phyloP scores from a whole-genome alignment of 805 yeast genomes.

The Hanseniaspora occidentalis region DNA sequence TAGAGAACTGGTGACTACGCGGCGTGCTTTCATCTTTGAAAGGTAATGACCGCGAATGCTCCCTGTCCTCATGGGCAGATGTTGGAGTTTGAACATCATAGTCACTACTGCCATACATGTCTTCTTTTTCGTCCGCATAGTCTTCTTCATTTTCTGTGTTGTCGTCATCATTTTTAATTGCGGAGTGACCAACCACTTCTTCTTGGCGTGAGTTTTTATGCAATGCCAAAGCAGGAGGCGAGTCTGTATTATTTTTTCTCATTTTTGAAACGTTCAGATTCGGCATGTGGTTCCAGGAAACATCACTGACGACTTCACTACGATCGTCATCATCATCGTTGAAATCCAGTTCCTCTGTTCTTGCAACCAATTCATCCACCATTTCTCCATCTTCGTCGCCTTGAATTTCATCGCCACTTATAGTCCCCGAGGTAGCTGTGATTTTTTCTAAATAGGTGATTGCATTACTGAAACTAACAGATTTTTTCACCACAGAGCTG shows the following conservation, averaged over 20 bases:
- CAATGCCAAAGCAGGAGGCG: too few species aligned
- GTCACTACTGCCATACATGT: neutral
- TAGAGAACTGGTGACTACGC: too few species aligned
- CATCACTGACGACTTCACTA: constrained; percentile 23
- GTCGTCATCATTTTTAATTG: constrained; percentile 8
- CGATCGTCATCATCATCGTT: constrained; percentile 17
- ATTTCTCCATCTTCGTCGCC: constrained; percentile 20
- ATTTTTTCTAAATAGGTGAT: constrained; percentile 23
- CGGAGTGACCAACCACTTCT: constrained; percentile 2
- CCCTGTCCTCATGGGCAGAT: neutral
- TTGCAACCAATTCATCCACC: too few species aligned
- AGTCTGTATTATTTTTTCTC: constrained; percentile 4
- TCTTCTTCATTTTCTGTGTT: constrained; percentile 3
- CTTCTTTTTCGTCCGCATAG: neutral
- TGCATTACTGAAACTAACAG: constrained; percentile 24
- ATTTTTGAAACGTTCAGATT: constrained; percentile 19
- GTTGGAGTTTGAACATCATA: neutral
- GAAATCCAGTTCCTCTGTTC: constrained; percentile 24
- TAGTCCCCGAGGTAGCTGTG: too few species aligned
- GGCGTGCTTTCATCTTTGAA: too few species aligned
- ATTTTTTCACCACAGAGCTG: constrained; percentile 17
- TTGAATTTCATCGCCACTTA: constrained; percentile 17
- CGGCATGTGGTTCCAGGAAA: constrained; percentile 21
- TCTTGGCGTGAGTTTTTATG: neutral
- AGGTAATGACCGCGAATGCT: constrained; percentile 19